Evolutionary conservation across 2,329 filamentous ascomycete genomes (phyloP), one percentile per base, ranked within the genome.

Genomic region (Aspergillus puulaauensis): DNA sequence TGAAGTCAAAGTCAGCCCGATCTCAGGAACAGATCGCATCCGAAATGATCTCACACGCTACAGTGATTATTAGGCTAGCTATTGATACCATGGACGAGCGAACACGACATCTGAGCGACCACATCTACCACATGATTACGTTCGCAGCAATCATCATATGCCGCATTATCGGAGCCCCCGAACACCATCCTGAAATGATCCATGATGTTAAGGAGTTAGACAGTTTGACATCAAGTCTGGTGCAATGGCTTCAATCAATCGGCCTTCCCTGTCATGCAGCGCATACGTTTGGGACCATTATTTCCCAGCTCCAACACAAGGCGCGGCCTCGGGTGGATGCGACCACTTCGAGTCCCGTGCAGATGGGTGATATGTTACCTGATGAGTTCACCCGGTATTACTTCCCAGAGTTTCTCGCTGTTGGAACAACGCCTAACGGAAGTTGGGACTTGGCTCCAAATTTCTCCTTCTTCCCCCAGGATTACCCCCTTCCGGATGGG

Each of bases 91-190:
- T 74, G 1, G 77, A 80, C 47, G 74, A 79, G 21, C 72, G 76
- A 2, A 79, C 77, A 1, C 70, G 71, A 14, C 77, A 80, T 61
- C 62, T 80, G 4, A 79, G 72, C 3, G 77, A 80, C 54, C 78
- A 80, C 50, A 77, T 79, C 19, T 80, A 79, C 57, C 77, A 80
- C 57, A 77, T 80, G 68, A 76, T 79, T 48, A 77, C 76, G 5
- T 80, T 79, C 53, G 73, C 78, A 0, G 77, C 67, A 2, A 65
- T 70, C 27, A 55, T 64, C 2, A 61, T 70, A 15, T 70, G 67
- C 19, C 71, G 76, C 27, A 52, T 79, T 2, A 60, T 79, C 3
- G 70, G 72, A 51, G 71, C 55, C 37, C 75, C 78, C 55, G 75
- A 75, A 57, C 19, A 52, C 11, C 70, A 76, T 31, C 56, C 76